Evolutionary conservation across 176 grass and related monocot genomes (phyloP).

Genomic region (Avena sativa): DNA sequence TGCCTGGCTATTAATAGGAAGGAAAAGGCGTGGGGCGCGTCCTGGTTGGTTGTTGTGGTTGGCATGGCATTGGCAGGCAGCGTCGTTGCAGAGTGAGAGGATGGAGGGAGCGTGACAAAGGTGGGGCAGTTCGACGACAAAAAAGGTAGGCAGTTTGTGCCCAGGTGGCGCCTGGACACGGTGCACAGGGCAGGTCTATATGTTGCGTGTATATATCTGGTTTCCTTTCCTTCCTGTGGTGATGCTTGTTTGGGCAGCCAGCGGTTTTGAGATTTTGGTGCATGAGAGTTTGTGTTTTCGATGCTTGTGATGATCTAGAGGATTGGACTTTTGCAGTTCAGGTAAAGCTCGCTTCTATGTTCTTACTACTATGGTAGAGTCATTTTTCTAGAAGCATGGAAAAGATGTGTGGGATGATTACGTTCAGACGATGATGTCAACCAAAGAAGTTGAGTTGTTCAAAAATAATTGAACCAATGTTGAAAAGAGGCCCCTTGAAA

Average conservation of each 20-base stretch:
- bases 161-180: constrained; percentile 35
- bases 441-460: too few relatives aligned
- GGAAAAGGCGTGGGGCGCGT: background rate
- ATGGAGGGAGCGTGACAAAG: constrained; percentile 12
- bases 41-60: background rate
- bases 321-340: background rate
- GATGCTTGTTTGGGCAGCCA: constrained; percentile 12
- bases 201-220: background rate
- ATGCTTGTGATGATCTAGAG: accelerated
- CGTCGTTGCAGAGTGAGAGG: constrained; percentile 36
- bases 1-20: constrained; percentile 51
- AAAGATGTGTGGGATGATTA: background rate
- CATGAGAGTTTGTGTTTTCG: background rate
- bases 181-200: background rate
- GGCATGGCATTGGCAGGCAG: constrained; percentile 13
- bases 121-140: background rate
- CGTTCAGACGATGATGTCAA: background rate
- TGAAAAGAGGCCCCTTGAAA: background rate
- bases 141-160: background rate
- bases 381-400: constrained; percentile 12
- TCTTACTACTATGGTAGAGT: background rate
- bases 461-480: background rate
- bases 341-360: background rate
- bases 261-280: background rate
- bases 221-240: background rate